Evolutionary conservation across 306 rosid genomes (phyloP).

Genomic region (Pyrus communis): DNA sequence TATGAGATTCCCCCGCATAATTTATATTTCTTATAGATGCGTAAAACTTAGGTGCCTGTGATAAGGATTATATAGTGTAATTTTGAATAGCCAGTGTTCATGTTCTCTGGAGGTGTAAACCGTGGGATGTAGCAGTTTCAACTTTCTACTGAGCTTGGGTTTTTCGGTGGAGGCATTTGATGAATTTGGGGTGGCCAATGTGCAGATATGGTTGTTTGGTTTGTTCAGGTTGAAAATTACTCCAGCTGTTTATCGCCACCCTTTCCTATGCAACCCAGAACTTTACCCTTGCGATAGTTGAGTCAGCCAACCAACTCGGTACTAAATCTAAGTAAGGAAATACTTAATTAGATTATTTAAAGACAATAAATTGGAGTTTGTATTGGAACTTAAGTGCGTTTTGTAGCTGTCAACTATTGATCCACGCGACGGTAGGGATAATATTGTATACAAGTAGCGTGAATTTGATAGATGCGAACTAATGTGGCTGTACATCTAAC

Average conservation of each 20-base stretch:
- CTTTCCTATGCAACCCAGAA: background rate
- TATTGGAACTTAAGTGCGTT: background rate
- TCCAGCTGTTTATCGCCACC: background rate
- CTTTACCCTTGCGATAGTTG: background rate
- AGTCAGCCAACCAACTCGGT: background rate
- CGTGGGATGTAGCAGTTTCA: background rate
- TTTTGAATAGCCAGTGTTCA: background rate
- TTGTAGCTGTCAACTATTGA: background rate
- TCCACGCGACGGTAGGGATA: background rate
- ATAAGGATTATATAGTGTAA: background rate
- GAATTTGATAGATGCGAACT: background rate
- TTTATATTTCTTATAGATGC: background rate
- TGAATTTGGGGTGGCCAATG: background rate
- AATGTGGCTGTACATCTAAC: constrained; percentile 5
- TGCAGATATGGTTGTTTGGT: background rate
- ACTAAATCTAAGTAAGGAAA: background rate
- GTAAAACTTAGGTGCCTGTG: background rate
- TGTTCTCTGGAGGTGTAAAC: background rate
- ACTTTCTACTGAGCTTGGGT: background rate
- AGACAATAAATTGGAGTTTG: background rate
- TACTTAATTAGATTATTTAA: background rate
- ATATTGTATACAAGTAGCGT: background rate
- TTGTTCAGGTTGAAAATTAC: background rate
- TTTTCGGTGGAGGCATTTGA: background rate
- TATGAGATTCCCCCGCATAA: background rate